Percentiles rank a stretch among this genome's conserved stretches.
Conservation (phyloP, 257 asterid genomes). For the Cordia subcordata region DNA sequence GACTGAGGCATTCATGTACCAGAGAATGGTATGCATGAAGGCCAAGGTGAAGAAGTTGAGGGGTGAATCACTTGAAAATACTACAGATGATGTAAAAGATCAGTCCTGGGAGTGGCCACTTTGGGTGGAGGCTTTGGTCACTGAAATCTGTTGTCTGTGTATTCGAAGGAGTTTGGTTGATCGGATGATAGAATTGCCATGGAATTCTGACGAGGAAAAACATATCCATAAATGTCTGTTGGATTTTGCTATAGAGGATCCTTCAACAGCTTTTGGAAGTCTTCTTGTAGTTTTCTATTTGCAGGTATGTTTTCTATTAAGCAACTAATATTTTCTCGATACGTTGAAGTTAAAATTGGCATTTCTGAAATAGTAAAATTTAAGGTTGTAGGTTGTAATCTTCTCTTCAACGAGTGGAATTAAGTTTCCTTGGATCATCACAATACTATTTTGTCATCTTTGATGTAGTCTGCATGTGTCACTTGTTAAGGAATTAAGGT, state of each 20-base stretch:
- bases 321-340: background rate
- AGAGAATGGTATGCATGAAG: conserved; percentile 64
- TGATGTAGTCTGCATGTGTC: too few relatives aligned
- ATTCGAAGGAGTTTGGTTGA: conserved; percentile 71
- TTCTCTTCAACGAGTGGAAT: too few relatives aligned
- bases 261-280: conserved; percentile 64
- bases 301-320: conserved; percentile 51
- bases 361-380: background rate
- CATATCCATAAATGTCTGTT: conserved; percentile 74
- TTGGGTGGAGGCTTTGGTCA: conserved; percentile 79
- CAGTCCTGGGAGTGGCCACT: conserved; percentile 41
- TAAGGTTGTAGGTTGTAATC: too few relatives aligned
- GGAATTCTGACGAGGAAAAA: conserved; percentile 90
- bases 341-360: background rate
- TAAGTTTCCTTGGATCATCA: too few relatives aligned
- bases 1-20: conserved; percentile 93
- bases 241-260: conserved; percentile 63
- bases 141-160: conserved; percentile 88
- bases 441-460: too few relatives aligned
- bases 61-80: conserved; percentile 20
- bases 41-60: conserved; percentile 55
- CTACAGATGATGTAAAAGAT: conserved; percentile 36
- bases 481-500: too few relatives aligned
- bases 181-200: conserved; percentile 89
- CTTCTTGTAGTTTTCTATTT: conserved; percentile 93